phyloP scores from a whole-genome alignment of 257 asterid genomes.

The Pogostemon cablin region DNA sequence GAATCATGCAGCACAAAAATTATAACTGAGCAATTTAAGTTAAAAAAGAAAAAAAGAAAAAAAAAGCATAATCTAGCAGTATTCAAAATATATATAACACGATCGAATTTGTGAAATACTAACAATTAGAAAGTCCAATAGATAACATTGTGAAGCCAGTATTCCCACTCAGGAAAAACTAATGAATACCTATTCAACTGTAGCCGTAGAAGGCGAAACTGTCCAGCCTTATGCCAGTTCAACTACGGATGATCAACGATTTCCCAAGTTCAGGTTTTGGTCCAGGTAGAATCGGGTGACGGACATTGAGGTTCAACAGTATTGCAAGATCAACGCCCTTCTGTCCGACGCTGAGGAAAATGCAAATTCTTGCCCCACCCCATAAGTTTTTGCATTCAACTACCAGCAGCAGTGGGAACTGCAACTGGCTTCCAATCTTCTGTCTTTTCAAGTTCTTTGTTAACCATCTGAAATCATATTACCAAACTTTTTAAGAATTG shows the following conservation, averaged over 20 bases:
- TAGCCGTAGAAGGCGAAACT: background rate
- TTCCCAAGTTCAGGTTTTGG: background rate
- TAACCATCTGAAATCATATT: constrained; percentile 64
- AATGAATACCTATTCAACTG: constrained; percentile 6
- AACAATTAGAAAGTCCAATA: constrained; percentile 1
- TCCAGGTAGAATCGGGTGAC: background rate
- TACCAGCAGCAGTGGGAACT: constrained; percentile 41
- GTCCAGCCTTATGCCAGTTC: background rate
- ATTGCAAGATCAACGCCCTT: background rate
- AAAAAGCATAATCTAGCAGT: background rate
- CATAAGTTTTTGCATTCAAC: constrained; percentile 26
- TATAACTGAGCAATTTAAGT: background rate
- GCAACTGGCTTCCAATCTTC: constrained; percentile 74
- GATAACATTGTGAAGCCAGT: background rate
- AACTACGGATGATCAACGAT: background rate
- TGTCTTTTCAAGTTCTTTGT: constrained; percentile 87
- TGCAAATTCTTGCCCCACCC: background rate
- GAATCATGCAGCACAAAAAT: background rate
- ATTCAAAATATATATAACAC: background rate
- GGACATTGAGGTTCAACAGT: constrained; percentile 1
- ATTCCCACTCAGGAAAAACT: constrained; percentile 3
- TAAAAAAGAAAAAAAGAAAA: background rate
- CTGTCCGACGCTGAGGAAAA: background rate
- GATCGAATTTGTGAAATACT: background rate
- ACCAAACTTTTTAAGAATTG: background rate